Conservation (phyloP, 2,329 filamentous ascomycete species). For the Madurella fahalii region DNA sequence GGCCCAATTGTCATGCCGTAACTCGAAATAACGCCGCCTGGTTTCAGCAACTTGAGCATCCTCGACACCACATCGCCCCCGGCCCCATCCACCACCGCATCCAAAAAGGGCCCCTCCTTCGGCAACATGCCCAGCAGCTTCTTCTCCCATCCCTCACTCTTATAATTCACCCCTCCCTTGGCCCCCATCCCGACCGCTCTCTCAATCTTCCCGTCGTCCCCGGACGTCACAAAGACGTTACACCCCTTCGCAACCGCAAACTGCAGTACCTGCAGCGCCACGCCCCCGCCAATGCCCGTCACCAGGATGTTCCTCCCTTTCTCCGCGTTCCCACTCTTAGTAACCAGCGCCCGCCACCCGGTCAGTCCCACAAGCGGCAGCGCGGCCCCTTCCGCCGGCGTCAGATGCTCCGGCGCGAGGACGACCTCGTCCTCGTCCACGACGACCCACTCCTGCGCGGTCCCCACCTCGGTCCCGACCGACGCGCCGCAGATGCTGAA, state of each 20-base stretch:
- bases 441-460: constrained; percentile 67
- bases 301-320: constrained; percentile 72
- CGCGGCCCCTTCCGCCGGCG: constrained; percentile 71
- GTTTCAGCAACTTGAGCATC: constrained; percentile 65
- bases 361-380: constrained; percentile 83
- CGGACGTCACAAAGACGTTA: constrained; percentile 77
- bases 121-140: constrained; percentile 62
- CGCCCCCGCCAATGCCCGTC: constrained; percentile 90
- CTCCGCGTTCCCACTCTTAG: constrained; percentile 64
- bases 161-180: constrained; percentile 77
- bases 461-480: constrained; percentile 61
- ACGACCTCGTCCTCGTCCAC: constrained; percentile 72
- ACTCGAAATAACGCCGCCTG: constrained; percentile 75
- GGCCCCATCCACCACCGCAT: constrained; percentile 86
- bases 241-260: constrained; percentile 73
- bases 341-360: constrained; percentile 79
- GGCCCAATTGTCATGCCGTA: constrained; percentile 91
- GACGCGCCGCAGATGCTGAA: constrained; percentile 70
- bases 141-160: constrained; percentile 75
- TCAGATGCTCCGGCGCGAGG: constrained; percentile 68
- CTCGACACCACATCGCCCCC: constrained; percentile 78
- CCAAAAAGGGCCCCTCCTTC: constrained; percentile 62
- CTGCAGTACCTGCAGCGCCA: constrained; percentile 75
- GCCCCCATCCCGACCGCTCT: constrained; percentile 69
- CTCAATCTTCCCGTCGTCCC: constrained; percentile 69